Evolutionary conservation across 2,329 filamentous ascomycete species (phyloP).

Genomic region (Fusarium chuoi): DNA sequence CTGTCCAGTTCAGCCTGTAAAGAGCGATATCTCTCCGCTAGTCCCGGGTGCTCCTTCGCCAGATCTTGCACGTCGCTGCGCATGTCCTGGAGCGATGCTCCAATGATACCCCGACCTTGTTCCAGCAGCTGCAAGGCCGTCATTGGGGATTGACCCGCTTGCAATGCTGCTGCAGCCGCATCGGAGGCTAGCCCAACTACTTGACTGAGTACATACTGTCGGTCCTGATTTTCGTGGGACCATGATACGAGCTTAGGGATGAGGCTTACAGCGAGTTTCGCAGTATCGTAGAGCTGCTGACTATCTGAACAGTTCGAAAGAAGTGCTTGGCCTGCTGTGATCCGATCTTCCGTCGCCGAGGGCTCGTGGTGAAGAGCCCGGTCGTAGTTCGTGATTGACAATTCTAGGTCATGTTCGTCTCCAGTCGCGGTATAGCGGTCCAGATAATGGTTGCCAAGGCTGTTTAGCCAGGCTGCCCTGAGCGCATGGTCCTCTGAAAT

Average conservation of each 20-base stretch:
- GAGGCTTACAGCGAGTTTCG: background rate
- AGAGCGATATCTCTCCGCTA: background rate
- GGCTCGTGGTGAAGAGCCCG: background rate
- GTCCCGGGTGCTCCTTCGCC: fast-evolving
- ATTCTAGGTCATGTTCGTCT: background rate
- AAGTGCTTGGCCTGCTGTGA: background rate
- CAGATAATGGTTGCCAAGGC: background rate
- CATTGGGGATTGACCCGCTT: background rate
- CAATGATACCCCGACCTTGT: background rate
- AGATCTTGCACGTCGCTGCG: background rate
- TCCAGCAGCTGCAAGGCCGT: background rate
- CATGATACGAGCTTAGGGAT: background rate
- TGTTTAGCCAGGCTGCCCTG: background rate
- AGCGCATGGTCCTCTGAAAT: background rate
- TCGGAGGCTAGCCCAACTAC: background rate
- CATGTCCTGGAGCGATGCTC: background rate
- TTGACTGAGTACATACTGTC: background rate
- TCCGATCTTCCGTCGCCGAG: background rate
- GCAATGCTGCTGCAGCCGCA: background rate
- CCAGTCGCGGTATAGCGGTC: background rate
- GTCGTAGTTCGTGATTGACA: background rate
- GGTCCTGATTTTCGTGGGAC: background rate
- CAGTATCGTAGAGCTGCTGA: background rate
- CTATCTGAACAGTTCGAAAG: background rate
- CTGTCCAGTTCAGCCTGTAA: background rate